A percentile compares a stretch with the other conserved stretches of the same genome.
These are phyloP conservation scores for Fusarium sambucinum DNA, from an alignment of 2,329 filamentous ascomycete species.

Conservation along the genomic window DNA sequence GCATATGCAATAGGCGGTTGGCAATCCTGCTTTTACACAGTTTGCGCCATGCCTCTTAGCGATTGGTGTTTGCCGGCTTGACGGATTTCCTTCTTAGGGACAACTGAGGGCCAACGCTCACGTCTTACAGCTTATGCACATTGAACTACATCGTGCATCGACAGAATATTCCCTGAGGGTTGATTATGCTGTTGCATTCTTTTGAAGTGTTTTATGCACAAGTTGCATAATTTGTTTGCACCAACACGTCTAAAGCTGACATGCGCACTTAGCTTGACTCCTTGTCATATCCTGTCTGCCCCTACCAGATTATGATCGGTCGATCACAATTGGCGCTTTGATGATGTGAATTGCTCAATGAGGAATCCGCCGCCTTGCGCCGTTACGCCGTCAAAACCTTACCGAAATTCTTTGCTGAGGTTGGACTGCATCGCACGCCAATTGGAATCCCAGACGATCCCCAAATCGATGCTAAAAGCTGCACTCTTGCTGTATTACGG, in stretches of 20 bases:
- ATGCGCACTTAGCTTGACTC: slow-evolving; percentile 20
- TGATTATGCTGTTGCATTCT: slow-evolving; percentile 24
- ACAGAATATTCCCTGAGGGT: slow-evolving; percentile 3
- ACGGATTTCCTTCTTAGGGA: slow-evolving; percentile 6
- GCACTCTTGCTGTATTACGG: slow-evolving; percentile 10
- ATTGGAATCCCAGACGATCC: slow-evolving; percentile 5
- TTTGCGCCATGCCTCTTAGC: slow-evolving; percentile 6
- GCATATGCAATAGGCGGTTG: slow-evolving; percentile 8
- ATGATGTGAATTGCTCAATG: slow-evolving; percentile 3
- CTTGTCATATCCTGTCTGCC: slow-evolving; percentile 4
- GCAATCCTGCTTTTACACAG: slow-evolving; percentile 14
- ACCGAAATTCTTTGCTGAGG: slow-evolving; percentile 5
- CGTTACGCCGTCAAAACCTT: slow-evolving; percentile 22
- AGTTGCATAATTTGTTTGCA: slow-evolving; percentile 12
- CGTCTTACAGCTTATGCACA: slow-evolving; percentile 32
- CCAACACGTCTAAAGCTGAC: slow-evolving; percentile 23
- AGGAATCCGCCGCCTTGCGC: slow-evolving; percentile 19
- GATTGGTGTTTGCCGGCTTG: slow-evolving; percentile 19
- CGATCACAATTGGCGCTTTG: slow-evolving; percentile 17
- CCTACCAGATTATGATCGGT: slow-evolving; percentile 5
- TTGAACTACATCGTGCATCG: slow-evolving; percentile 8
- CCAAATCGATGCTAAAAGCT: slow-evolving; percentile 20
- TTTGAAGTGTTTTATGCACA: slow-evolving; percentile 14
- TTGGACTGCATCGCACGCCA: slow-evolving; percentile 9
- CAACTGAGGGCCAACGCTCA: slow-evolving; percentile 25